Base-by-base conservation (phyloP, 495 filamentous ascomycete genomes). In the Penicillium herquei region DNA sequence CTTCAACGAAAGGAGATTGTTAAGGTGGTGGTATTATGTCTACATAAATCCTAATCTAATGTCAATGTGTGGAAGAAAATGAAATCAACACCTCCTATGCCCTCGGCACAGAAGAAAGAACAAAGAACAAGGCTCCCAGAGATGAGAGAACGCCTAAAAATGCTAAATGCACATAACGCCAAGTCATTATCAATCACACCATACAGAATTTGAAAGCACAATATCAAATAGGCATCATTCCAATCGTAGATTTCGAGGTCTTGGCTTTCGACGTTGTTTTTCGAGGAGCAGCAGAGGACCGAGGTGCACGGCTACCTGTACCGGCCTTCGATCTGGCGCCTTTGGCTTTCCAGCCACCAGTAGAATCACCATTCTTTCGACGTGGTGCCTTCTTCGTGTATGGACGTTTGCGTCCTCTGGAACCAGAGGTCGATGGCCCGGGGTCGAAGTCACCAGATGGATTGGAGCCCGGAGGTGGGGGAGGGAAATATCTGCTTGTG, bases 401-500 rank as follows among this genome's bases (percentile, higher is more conserved):
- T 16, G 64, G 61, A 14, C 67, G 68, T 39, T 71, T 72, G 54
- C 65, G 64, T 14, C 56, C 47, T 52, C 63, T 71, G 7, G 62
- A 58, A 43, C 51, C 55, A 26, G 62, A 62, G 54, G 60, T 43
- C 3, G 60, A 52, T 8, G 56, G 48, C n/a, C 57, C 64, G 26
- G 54, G 58, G 16, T 62, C 57, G 17, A 67, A 68, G 32, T 70
- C 63, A 1, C 49, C 58, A 7, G 67, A 26, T 26, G 21, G 68
- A 41, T 65, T 57, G 46, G 55, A 61, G 8, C 60, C 63, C 0
- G 58, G 53, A 3, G 66, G 57, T 17, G 70, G 66, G 2, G 59
- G 66, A 37, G 65, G 58, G 44, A 84, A 86, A 56, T 80, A 86
- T 7, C 71, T 68, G 51, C 77, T 80, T 12, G 70, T 69, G 46